A percentile compares a stretch with the other conserved stretches of the same genome.
These are phyloP conservation scores for Psilocybe cyanescens DNA, from an alignment of 768 basidiomycete species.

Conservation along the genomic window DNA sequence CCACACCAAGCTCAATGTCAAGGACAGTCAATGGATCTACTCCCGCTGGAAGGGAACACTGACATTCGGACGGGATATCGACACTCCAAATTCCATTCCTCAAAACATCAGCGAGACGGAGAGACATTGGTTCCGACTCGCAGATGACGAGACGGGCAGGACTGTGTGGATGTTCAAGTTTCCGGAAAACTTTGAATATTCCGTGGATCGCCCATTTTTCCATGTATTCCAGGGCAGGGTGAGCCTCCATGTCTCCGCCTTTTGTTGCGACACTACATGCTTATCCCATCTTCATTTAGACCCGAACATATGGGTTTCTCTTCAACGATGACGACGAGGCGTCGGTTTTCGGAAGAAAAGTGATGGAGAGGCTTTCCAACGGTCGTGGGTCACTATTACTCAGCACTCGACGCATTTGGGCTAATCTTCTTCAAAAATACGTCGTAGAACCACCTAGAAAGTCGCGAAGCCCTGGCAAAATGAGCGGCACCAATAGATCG, in stretches of 20 bases:
- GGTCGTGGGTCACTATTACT: conserved; percentile 25
- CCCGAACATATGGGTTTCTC: conserved; percentile 54
- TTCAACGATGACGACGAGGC: conserved; percentile 57
- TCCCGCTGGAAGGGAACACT: conserved; percentile 64
- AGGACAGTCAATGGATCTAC: conserved; percentile 58
- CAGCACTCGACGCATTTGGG: conserved; percentile 6
- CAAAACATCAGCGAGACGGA: conserved; percentile 27
- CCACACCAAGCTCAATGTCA: conserved; percentile 53
- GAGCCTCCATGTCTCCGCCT: conserved; percentile 32
- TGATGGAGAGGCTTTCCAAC: conserved; percentile 34
- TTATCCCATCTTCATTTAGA: conserved; percentile 55
- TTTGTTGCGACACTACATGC: conserved; percentile 22
- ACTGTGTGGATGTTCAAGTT: conserved; percentile 74
- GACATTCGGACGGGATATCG: conserved; percentile 52
- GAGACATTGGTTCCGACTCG: conserved; percentile 66
- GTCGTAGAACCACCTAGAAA: conserved; percentile 26
- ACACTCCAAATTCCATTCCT: conserved; percentile 31
- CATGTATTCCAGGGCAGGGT: conserved; percentile 89
- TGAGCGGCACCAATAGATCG: conserved; percentile 39
- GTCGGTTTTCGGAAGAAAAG: conserved; percentile 39
- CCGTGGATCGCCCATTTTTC: conserved; percentile 89
- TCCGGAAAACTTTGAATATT: conserved; percentile 66
- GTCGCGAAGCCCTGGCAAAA: conserved; percentile 30
- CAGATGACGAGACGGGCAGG: conserved; percentile 58
- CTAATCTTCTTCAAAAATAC: conserved; percentile 12